These are phyloP conservation scores for Trichophyton simii DNA, from an alignment of 2,329 filamentous ascomycete species.

Conservation along the genomic window DNA sequence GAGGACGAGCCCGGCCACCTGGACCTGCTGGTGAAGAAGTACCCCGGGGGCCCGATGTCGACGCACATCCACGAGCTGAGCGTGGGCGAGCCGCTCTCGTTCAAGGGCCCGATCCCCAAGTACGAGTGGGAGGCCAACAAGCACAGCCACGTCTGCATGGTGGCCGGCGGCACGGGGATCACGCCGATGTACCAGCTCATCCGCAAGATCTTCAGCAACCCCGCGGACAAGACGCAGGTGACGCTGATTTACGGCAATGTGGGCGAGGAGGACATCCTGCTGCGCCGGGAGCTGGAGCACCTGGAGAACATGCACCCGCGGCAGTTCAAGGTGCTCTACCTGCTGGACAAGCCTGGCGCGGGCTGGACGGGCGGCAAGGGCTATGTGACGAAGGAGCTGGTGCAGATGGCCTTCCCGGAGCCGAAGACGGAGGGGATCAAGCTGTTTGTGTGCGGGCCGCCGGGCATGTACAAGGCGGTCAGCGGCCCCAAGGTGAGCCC, in stretches of 20 bases:
- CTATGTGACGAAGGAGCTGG: constrained; percentile 73
- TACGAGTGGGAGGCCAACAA: constrained; percentile 85
- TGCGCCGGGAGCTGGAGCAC: constrained; percentile 71
- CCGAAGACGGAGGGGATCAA: constrained; percentile 88
- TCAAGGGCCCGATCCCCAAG: constrained; percentile 94
- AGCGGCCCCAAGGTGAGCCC: constrained; percentile 83
- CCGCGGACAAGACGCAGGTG: constrained; percentile 92
- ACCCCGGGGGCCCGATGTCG: constrained; percentile 84
- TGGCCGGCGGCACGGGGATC: constrained; percentile 94
- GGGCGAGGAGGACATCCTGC: constrained; percentile 74
- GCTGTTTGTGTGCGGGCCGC: constrained; percentile 90
- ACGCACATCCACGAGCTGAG: constrained; percentile 72
- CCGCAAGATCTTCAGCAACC: constrained; percentile 88
- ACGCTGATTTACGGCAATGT: constrained; percentile 91
- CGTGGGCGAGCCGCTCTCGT: constrained; percentile 67
- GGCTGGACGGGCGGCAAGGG: constrained; percentile 64
- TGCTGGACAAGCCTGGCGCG: constrained; percentile 70
- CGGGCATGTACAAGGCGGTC: constrained; percentile 84
- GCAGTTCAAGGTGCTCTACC: constrained; percentile 90
- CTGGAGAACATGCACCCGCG: constrained; percentile 93
- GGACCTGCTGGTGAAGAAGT: constrained; percentile 84
- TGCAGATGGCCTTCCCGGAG: constrained; percentile 90
- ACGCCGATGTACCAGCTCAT: constrained; percentile 95
- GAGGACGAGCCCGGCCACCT: constrained; percentile 70
- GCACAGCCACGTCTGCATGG: constrained; percentile 57